Conservation (phyloP, 257 asterid species). For the Capsicum pubescens region DNA sequence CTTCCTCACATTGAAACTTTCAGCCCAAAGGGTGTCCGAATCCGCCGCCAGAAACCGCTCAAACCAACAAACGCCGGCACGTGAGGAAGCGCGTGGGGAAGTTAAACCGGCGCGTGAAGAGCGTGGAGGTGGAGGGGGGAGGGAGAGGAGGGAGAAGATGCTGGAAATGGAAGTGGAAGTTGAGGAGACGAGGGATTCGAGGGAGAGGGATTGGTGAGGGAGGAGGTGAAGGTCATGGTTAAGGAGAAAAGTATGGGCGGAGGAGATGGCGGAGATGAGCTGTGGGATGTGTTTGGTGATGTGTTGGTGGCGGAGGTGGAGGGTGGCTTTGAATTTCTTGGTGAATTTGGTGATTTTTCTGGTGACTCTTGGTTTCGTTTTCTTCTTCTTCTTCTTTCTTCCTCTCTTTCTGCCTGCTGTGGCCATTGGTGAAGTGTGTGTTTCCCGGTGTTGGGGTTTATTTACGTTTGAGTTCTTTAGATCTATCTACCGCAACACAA, state of each 20-base stretch:
- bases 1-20: conserved; percentile 69
- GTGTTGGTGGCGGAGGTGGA: conserved; percentile 32
- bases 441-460: too few relatives aligned
- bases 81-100: background rate
- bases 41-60: conserved; percentile 61
- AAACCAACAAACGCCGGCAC: conserved; percentile 48
- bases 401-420: conserved; percentile 45
- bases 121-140: conserved; percentile 41
- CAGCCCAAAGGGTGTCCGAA: conserved; percentile 70
- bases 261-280: conserved; percentile 69
- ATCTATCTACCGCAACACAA: too few relatives aligned
- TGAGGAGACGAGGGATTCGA: conserved; percentile 76
- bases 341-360: conserved; percentile 33
- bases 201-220: conserved; percentile 74
- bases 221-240: conserved; percentile 73
- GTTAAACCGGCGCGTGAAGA: background rate
- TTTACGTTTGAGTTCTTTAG: too few relatives aligned
- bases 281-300: conserved; percentile 58
- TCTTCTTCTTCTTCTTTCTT: conserved; percentile 40
- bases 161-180: conserved; percentile 64
- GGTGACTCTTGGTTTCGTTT: conserved; percentile 25
- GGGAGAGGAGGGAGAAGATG: conserved; percentile 59
- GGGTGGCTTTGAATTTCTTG: conserved; percentile 39
- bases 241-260: conserved; percentile 72
- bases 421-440: conserved; percentile 41